Percentiles rank a stretch among this genome's conserved stretches.
phyloP scores from a whole-genome alignment of 2,329 filamentous ascomycete genomes.

The Diaporthe australafricana region DNA sequence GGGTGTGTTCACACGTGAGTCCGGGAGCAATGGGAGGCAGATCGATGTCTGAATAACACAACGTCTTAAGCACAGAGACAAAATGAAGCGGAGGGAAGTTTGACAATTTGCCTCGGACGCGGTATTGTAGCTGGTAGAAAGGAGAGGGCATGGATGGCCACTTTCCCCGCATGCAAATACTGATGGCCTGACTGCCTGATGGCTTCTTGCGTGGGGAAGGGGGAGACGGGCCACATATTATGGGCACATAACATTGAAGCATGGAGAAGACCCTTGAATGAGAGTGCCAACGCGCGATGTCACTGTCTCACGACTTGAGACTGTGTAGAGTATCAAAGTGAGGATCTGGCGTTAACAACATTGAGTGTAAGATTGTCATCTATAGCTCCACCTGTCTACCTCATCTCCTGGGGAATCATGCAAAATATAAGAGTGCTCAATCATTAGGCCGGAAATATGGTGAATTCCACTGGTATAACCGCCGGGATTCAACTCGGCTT shows the following conservation, averaged over 20 bases:
- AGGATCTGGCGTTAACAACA: background rate
- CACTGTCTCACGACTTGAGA: slow-evolving; percentile 15
- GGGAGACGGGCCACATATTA: background rate
- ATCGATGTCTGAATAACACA: background rate
- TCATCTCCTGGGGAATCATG: background rate
- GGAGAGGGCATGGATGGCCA: background rate
- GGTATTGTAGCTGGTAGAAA: background rate
- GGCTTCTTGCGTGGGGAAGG: background rate
- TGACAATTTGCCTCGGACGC: background rate
- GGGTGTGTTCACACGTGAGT: background rate
- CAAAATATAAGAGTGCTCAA: background rate
- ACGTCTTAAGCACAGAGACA: background rate
- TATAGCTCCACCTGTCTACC: background rate
- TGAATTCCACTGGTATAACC: background rate
- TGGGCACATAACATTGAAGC: too few relatives aligned
- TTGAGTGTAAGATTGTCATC: background rate
- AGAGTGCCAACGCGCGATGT: slow-evolving; percentile 7
- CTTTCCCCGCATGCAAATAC: background rate
- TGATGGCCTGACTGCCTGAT: background rate
- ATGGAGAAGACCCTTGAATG: background rate
- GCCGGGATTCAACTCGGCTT: background rate
- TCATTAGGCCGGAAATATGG: background rate
- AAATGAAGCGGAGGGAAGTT: background rate
- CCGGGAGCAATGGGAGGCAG: background rate
- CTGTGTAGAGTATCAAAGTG: background rate